phyloP scores from a whole-genome alignment of 2,329 filamentous ascomycete species.

The Chaetoscypha palmicola region DNA sequence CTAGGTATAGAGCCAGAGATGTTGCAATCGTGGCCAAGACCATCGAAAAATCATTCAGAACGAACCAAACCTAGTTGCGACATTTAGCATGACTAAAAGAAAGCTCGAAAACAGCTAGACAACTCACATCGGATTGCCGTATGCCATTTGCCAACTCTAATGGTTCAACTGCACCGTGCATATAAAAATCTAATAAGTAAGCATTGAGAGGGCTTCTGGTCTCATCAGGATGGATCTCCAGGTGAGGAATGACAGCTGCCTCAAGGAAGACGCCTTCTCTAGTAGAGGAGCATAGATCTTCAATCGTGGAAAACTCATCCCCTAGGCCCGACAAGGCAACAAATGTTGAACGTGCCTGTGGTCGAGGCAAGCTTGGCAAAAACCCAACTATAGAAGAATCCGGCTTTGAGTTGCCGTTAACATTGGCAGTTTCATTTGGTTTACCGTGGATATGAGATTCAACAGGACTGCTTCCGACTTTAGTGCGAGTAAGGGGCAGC shows the following conservation, averaged over 20 bases:
- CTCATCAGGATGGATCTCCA: constrained; percentile 54
- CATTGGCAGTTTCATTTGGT: constrained; percentile 7
- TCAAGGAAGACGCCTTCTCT: constrained; percentile 68
- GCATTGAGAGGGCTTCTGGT: constrained; percentile 49
- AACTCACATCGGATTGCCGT: constrained; percentile 45
- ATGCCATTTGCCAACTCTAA: constrained; percentile 61
- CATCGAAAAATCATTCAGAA: constrained; percentile 59
- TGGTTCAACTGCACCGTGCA: constrained; percentile 57
- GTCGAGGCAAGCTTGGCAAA: constrained; percentile 32
- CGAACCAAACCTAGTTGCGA: constrained; percentile 55
- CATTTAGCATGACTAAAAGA: too few relatives aligned
- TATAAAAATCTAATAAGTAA: constrained; percentile 71
- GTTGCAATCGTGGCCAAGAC: constrained; percentile 66
- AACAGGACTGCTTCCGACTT: constrained; percentile 16
- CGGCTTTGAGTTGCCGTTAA: constrained; percentile 9
- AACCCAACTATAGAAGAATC: constrained; percentile 6
- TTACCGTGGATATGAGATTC: constrained; percentile 14
- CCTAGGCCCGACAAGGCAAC: constrained; percentile 61
- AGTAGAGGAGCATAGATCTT: constrained; percentile 59
- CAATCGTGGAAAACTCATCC: constrained; percentile 57
- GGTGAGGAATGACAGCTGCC: constrained; percentile 62
- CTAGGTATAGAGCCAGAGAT: constrained; percentile 51
- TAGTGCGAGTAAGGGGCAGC: constrained; percentile 27
- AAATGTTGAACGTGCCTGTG: constrained; percentile 58
- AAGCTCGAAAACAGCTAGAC: too few relatives aligned